Percentiles rank a stretch among this genome's conserved stretches.
phyloP scores from a whole-genome alignment of 1,284 basidiomycete species.

The Puccinia sorghi region DNA sequence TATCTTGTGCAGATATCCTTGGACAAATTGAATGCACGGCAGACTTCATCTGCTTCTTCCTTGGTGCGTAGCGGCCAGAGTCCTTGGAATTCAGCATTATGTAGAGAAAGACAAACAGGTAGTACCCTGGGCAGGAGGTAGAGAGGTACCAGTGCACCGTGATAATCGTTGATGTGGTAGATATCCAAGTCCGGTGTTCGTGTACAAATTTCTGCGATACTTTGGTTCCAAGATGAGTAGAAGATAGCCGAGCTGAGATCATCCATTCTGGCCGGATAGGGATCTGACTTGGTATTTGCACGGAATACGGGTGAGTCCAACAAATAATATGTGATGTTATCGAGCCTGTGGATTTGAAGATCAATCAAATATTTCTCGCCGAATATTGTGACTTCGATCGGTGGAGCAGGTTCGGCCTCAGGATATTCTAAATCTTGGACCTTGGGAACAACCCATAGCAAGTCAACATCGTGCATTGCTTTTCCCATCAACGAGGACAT shows the following conservation, averaged over 20 bases:
- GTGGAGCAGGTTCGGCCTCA: slow-evolving; percentile 57
- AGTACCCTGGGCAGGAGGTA: slow-evolving; percentile 85
- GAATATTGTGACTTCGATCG: slow-evolving; percentile 91
- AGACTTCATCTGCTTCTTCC: slow-evolving; percentile 96
- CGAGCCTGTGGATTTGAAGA: slow-evolving; percentile 82
- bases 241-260: slow-evolving; percentile 91
- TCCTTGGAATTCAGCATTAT: slow-evolving; percentile 95
- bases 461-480: slow-evolving; percentile 90
- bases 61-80: slow-evolving; percentile 90
- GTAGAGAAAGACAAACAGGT: slow-evolving; percentile 84
- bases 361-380: slow-evolving; percentile 91
- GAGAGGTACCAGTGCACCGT: slow-evolving; percentile 82
- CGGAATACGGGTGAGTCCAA: slow-evolving; percentile 92
- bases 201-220: slow-evolving; percentile 82
- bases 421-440: slow-evolving; percentile 62
- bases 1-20: slow-evolving; percentile 92
- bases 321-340: slow-evolving; percentile 90
- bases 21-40: slow-evolving; percentile 91
- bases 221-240: slow-evolving; percentile 96
- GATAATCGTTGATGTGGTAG: slow-evolving; percentile 82
- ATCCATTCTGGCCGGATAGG: slow-evolving; percentile 92
- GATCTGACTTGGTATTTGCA: slow-evolving; percentile 87
- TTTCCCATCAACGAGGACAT: slow-evolving; percentile 96
- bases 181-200: slow-evolving; percentile 81
- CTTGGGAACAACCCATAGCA: slow-evolving; percentile 88